Evolutionary conservation across 352 stramenopile species (phyloP).

Genomic region (Vaucheria bursata): DNA sequence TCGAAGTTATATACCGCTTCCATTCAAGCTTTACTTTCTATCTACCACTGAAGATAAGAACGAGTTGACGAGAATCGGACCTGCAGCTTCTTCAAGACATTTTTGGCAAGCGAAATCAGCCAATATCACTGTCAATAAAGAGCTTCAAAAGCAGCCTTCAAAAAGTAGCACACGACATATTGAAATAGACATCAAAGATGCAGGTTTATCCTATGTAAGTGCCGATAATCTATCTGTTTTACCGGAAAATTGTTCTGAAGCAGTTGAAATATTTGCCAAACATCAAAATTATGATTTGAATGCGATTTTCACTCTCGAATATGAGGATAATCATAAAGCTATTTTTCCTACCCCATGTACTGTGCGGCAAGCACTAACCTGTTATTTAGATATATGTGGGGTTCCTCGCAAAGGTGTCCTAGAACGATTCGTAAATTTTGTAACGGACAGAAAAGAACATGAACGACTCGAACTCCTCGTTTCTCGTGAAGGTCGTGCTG

Average conservation of each 20-base stretch:
- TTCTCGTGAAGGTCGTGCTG: slow-evolving; percentile 71
- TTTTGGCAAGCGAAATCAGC: slow-evolving; percentile 43
- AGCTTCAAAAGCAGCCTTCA: slow-evolving; percentile 45
- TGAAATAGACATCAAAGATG: slow-evolving; percentile 66
- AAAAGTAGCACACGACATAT: slow-evolving; percentile 75
- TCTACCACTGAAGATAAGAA: slow-evolving; percentile 19
- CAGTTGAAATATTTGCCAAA: slow-evolving; percentile 70
- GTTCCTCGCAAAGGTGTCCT: slow-evolving; percentile 69
- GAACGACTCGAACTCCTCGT: slow-evolving; percentile 55
- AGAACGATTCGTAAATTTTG: slow-evolving; percentile 68
- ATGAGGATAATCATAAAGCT: too few relatives aligned
- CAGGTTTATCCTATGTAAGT: slow-evolving; percentile 70
- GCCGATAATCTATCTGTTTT: slow-evolving; percentile 81
- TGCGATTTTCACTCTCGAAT: slow-evolving; percentile 68
- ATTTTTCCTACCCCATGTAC: slow-evolving; percentile 89
- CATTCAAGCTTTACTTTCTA: slow-evolving; percentile 37
- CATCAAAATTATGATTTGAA: slow-evolving; percentile 77
- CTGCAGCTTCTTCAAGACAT: slow-evolving; percentile 38
- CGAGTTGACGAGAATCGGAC: too few relatives aligned
- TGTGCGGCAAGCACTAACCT: slow-evolving; percentile 73
- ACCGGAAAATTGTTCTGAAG: slow-evolving; percentile 61
- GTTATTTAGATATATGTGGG: slow-evolving; percentile 85
- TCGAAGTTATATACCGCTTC: too few relatives aligned
- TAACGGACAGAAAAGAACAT: slow-evolving; percentile 56
- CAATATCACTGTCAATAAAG: slow-evolving; percentile 18